Conservation (phyloP, 228 moss, liverwort and hornwort genomes). For the Sphagnum fallax region DNA sequence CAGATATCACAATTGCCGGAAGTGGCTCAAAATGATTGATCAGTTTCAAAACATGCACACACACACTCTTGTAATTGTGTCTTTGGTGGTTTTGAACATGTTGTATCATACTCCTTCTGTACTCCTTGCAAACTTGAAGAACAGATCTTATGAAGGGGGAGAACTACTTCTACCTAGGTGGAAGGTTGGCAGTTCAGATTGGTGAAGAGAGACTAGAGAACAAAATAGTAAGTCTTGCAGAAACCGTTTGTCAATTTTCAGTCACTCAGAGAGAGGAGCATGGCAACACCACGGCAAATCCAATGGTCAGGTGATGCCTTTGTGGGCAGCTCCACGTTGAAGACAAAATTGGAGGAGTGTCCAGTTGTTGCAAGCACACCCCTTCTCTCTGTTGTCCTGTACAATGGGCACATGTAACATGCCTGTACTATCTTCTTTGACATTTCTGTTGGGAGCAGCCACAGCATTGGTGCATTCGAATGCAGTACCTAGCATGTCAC, state of each 20-base stretch:
- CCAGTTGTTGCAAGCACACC: conserved; percentile 81
- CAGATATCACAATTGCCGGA: too few relatives aligned
- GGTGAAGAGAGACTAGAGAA: too few relatives aligned
- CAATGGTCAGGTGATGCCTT: conserved; percentile 51
- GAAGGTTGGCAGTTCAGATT: too few relatives aligned
- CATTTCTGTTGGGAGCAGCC: conserved; percentile 60
- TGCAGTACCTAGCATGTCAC: conserved; percentile 20
- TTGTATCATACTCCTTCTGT: too few relatives aligned
- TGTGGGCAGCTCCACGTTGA: conserved; percentile 74
- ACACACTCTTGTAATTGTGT: too few relatives aligned
- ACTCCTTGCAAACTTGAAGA: too few relatives aligned
- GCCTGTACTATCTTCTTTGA: conserved; percentile 28
- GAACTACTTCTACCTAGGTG: too few relatives aligned
- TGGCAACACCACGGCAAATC: conserved; percentile 79
- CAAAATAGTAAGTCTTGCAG: too few relatives aligned
- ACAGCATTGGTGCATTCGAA: conserved; percentile 67
- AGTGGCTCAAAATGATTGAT: too few relatives aligned
- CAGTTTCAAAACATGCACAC: too few relatives aligned
- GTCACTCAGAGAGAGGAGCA: conserved; percentile 71
- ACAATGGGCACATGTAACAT: conserved; percentile 76
- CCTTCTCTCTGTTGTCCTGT: conserved; percentile 59
- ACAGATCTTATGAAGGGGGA: too few relatives aligned
- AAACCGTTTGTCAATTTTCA: neutral
- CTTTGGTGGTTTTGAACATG: too few relatives aligned
- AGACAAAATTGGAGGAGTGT: conserved; percentile 81